Conservation (phyloP, 352 stramenopile genomes). For the Globisporangium cylindrosporum region DNA sequence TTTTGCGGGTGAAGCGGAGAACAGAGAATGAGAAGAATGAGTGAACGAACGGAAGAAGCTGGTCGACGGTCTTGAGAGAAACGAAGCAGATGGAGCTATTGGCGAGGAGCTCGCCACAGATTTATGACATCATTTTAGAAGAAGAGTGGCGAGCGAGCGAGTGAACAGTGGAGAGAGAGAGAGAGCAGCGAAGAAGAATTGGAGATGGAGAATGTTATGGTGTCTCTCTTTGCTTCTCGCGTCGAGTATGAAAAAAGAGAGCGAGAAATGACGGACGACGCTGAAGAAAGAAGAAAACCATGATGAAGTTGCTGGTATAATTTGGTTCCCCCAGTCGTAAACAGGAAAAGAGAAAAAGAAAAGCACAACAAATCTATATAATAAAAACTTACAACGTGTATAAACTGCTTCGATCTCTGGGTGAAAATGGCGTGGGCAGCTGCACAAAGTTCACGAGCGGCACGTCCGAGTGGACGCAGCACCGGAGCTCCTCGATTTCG, state of each 20-base stretch:
- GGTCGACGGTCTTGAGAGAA: neutral
- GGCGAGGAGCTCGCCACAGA: neutral
- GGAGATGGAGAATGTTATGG: neutral
- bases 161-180: neutral
- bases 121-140: constrained; percentile 11
- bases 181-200: neutral
- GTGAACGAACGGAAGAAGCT: neutral
- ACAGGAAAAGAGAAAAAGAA: neutral
- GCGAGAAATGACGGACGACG: neutral
- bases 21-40: neutral
- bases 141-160: neutral
- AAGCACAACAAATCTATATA: constrained; percentile 2
- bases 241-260: neutral
- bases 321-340: constrained; percentile 2
- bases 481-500: constrained; percentile 25
- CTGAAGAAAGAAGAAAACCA: neutral
- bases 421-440: neutral
- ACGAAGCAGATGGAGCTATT: neutral
- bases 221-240: neutral
- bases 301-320: neutral
- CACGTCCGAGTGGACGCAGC: constrained; percentile 31
- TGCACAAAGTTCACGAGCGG: constrained; percentile 23
- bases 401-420: neutral
- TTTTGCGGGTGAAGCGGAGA: constrained; percentile 2
- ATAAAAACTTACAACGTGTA: constrained; percentile 9